Conservation (phyloP, 441 rosid genomes). For the Gossypium schwendimanii region DNA sequence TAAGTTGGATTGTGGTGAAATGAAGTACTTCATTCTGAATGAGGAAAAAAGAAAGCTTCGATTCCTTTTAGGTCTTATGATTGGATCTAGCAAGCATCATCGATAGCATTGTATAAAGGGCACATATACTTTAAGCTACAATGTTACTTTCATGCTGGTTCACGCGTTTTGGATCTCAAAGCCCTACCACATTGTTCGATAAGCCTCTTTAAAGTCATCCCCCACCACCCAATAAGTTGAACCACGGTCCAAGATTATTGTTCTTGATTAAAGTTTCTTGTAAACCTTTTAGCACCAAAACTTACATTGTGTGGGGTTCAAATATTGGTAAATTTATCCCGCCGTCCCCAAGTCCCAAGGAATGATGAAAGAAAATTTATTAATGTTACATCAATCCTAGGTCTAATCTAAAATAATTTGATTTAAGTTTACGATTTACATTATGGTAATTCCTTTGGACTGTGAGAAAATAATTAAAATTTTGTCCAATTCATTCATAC, state of each 20-base stretch:
- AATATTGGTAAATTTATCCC: not conserved
- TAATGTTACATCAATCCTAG: not conserved
- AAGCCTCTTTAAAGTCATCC: constrained; percentile 12
- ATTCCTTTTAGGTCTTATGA: not conserved
- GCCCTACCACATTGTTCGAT: constrained; percentile 25
- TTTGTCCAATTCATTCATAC: not conserved
- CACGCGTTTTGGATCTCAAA: constrained; percentile 12
- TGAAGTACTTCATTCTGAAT: too few relatives aligned
- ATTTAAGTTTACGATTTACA: not conserved
- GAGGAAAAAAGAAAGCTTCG: not conserved
- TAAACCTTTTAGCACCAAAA: not conserved
- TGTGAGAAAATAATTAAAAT: too few relatives aligned
- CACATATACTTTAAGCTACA: not conserved
- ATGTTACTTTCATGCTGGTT: constrained; percentile 4
- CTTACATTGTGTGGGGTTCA: not conserved
- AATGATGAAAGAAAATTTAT: not conserved
- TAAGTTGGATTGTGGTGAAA: too few relatives aligned
- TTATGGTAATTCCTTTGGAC: not conserved
- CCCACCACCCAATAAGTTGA: constrained; percentile 16
- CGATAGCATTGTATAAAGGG: not conserved
- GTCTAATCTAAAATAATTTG: not conserved
- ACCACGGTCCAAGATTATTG: constrained; percentile 17
- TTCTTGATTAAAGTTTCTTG: constrained; percentile 14
- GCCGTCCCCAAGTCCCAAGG: not conserved
- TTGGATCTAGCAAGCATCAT: not conserved